phyloP scores from a whole-genome alignment of 2,329 filamentous ascomycete genomes.

The Neonectria punicea region DNA sequence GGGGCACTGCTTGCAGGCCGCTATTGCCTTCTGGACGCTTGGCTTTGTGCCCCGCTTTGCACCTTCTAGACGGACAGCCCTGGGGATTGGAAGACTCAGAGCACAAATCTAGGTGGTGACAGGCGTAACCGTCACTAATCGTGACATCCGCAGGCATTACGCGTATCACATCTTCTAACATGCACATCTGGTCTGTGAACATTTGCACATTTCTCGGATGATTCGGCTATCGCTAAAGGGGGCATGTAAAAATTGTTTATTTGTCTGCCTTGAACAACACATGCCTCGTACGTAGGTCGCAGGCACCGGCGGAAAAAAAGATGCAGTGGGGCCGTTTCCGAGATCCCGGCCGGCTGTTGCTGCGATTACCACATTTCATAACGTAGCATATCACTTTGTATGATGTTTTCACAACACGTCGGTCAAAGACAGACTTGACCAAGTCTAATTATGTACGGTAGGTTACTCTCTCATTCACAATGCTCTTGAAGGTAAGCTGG shows the following conservation, averaged over 20 bases:
- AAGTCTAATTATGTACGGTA: no score
- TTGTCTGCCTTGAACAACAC: not conserved
- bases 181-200: not conserved
- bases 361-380: not conserved
- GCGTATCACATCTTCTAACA: not conserved
- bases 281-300: not conserved
- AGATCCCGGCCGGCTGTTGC: not conserved
- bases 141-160: not conserved
- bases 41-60: conserved; percentile 33
- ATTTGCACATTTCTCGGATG: not conserved
- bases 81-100: not conserved
- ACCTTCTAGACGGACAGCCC: not conserved
- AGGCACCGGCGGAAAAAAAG: not conserved
- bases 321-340: not conserved
- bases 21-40: conserved; percentile 32
- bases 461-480: no score
- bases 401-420: not conserved
- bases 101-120: conserved; percentile 15
- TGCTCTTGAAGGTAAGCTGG: no score
- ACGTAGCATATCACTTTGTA: not conserved
- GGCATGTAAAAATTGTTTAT: not conserved
- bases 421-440: no score
- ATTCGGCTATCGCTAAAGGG: not conserved
- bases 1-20: conserved; percentile 36
- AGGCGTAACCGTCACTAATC: not conserved